phyloP scores from a whole-genome alignment of 345 rosid species.

The Conringia planisiliqua region DNA sequence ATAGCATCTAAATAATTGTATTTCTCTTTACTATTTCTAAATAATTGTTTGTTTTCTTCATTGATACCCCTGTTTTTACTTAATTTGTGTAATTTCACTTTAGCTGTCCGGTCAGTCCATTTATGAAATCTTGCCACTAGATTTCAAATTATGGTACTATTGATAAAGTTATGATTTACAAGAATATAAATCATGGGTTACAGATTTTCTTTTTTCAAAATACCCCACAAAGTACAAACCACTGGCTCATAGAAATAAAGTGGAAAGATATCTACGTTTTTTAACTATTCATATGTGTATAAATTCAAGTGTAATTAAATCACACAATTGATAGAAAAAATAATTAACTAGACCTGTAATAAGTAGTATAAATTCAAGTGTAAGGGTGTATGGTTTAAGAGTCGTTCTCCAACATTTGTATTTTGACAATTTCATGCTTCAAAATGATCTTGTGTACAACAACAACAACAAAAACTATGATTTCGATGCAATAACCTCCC shows the following conservation, averaged over 20 bases:
- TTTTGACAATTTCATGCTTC: background rate
- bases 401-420: background rate
- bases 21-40: conserved; percentile 22
- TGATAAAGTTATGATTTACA: conserved; percentile 34
- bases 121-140: conserved; percentile 34
- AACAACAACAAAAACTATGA: background rate
- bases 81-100: conserved; percentile 39
- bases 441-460: background rate
- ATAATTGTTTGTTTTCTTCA: conserved; percentile 6
- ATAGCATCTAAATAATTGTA: conserved; percentile 29
- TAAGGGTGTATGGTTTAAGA: background rate
- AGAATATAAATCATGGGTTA: conserved; percentile 31
- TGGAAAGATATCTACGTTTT: background rate
- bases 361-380: too few species aligned
- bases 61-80: conserved; percentile 27
- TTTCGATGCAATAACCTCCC: conserved; percentile 8
- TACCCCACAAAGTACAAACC: conserved; percentile 30
- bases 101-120: conserved; percentile 35
- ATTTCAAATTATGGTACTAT: conserved; percentile 34
- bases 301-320: background rate
- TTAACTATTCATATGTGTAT: conserved; percentile 7
- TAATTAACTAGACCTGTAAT: background rate
- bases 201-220: conserved; percentile 1
- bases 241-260: conserved; percentile 16
- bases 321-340: background rate